phyloP scores from a whole-genome alignment of 352 stramenopile species.

The Globisporangium cylindrosporum region DNA sequence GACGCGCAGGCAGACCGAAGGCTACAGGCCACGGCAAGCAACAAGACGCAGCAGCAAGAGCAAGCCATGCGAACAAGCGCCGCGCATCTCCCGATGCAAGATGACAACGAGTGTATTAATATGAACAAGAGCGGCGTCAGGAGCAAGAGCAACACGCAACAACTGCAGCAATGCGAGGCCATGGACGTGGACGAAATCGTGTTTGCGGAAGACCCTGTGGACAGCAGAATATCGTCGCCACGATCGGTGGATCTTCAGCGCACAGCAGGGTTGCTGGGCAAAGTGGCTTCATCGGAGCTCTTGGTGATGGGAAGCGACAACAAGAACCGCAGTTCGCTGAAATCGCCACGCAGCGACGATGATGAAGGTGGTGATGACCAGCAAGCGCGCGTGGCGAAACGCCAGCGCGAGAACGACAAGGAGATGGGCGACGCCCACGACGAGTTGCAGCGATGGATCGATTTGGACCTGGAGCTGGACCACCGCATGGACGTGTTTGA shows the following conservation, averaged over 20 bases:
- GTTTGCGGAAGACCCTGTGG: background rate
- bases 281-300: constrained; percentile 1
- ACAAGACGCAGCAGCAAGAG: constrained; percentile 14
- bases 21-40: constrained; percentile 21
- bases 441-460: constrained; percentile 62
- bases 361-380: constrained; percentile 1
- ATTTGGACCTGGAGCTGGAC: constrained; percentile 56
- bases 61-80: constrained; percentile 9
- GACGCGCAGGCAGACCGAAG: constrained; percentile 12
- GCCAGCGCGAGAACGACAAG: constrained; percentile 19
- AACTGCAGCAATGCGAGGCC: constrained; percentile 1
- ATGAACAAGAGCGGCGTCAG: constrained; percentile 10
- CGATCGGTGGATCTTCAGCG: constrained; percentile 17
- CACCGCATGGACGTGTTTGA: constrained; percentile 59
- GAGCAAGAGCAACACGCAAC: constrained; percentile 1
- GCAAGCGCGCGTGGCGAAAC: constrained; percentile 15
- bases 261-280: background rate
- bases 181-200: constrained; percentile 20
- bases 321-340: background rate
- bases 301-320: constrained; percentile 8
- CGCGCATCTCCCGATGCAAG: background rate
- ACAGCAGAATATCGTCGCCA: constrained; percentile 14
- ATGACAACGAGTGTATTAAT: constrained; percentile 19
- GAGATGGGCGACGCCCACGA: constrained; percentile 42
- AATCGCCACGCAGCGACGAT: background rate